phyloP scores from a whole-genome alignment of 2,329 filamentous ascomycete genomes.

The Colletotrichum trifolii region DNA sequence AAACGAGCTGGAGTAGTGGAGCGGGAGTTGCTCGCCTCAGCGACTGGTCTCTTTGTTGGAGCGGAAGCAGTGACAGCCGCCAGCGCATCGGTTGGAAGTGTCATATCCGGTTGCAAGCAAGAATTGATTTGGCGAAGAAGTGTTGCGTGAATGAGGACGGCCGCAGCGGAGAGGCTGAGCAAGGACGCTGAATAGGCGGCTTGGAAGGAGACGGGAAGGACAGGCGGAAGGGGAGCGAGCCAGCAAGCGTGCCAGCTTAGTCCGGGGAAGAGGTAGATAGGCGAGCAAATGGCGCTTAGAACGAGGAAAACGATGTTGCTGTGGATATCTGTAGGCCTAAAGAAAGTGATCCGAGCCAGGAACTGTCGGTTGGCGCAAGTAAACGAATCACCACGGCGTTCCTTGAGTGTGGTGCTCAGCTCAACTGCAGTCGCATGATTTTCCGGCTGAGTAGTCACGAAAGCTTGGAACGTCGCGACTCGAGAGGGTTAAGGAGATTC shows the following conservation, averaged over 20 bases:
- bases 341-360: not conserved
- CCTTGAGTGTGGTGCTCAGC: constrained; percentile 28
- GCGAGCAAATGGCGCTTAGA: not conserved
- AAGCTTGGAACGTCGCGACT: too few species aligned
- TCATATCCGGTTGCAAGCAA: constrained; percentile 44
- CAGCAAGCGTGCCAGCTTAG: constrained; percentile 15
- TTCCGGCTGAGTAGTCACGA: constrained; percentile 18
- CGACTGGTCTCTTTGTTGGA: constrained; percentile 45
- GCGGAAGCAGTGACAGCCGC: constrained; percentile 40
- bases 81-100: constrained; percentile 45
- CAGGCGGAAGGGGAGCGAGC: constrained; percentile 22
- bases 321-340: not conserved
- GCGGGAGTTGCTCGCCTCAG: constrained; percentile 49
- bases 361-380: constrained; percentile 9
- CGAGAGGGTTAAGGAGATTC: too few species aligned
- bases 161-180: constrained; percentile 14
- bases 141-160: constrained; percentile 35
- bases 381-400: constrained; percentile 35
- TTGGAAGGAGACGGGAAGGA: constrained; percentile 17
- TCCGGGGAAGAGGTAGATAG: constrained; percentile 4
- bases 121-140: constrained; percentile 30
- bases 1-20: constrained; percentile 50
- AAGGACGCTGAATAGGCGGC: constrained; percentile 10
- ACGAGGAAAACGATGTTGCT: not conserved
- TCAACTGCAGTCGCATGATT: constrained; percentile 32